phyloP scores from a whole-genome alignment of 225 moss, liverwort and hornwort genomes.

The Pleurozium schreberi region DNA sequence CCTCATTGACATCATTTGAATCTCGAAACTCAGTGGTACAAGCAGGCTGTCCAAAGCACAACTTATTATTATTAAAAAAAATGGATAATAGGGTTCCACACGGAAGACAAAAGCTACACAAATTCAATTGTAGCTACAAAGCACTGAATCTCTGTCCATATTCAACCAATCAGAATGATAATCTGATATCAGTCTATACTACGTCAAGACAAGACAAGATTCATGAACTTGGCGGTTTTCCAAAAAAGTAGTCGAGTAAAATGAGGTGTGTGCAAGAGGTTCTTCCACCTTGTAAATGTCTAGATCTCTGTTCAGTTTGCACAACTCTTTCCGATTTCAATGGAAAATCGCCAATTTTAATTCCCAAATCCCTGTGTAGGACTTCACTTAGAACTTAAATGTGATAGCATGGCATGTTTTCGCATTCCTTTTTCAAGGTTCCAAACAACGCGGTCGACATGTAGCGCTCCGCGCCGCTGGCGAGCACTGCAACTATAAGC shows the following conservation, averaged over 20 bases:
- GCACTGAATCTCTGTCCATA: background rate
- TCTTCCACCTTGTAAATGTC: background rate
- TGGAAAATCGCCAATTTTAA: background rate
- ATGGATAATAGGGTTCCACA: background rate
- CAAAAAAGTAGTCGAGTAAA: too few species aligned
- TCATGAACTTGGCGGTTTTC: background rate
- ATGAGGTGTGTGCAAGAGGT: background rate
- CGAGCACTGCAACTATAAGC: conserved; percentile 45
- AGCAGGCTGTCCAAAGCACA: background rate
- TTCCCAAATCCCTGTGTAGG: too few species aligned
- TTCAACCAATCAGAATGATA: background rate
- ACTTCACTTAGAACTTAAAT: background rate
- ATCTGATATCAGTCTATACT: background rate
- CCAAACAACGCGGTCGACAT: conserved; percentile 46
- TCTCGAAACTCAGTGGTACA: background rate
- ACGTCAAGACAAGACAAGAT: background rate
- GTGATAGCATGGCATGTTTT: conserved; percentile 10
- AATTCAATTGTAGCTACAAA: background rate
- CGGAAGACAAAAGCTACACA: background rate
- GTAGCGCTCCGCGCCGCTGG: conserved; percentile 61
- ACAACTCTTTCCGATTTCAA: background rate
- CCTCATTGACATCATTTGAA: background rate
- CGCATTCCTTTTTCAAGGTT: conserved; percentile 43
- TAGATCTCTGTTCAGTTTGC: background rate
- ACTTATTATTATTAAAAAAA: too few species aligned